Conservation (phyloP, 2,329 filamentous ascomycete species). For the Trichoderma sp. region DNA sequence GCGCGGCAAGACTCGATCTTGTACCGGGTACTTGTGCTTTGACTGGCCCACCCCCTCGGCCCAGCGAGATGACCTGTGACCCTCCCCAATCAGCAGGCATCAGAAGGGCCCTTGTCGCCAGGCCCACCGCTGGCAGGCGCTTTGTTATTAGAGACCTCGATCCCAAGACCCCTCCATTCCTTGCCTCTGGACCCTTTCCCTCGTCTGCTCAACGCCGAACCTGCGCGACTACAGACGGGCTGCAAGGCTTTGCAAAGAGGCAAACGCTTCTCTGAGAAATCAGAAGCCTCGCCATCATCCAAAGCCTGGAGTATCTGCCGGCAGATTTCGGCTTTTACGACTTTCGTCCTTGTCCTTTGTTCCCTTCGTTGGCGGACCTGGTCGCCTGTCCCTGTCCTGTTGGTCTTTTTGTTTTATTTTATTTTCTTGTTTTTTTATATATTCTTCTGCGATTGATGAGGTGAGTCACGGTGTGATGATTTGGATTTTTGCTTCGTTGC, state of each 20-base stretch:
- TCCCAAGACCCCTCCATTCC: slow-evolving; percentile 21
- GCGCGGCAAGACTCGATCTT: slow-evolving; percentile 15
- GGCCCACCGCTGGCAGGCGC: slow-evolving; percentile 13
- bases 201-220: slow-evolving; percentile 19
- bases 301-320: slow-evolving; percentile 4
- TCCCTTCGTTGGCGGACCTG: not conserved
- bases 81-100: slow-evolving; percentile 20
- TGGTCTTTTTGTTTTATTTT: not conserved
- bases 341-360: not conserved
- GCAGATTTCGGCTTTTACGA: slow-evolving; percentile 17
- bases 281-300: slow-evolving; percentile 1
- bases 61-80: slow-evolving; percentile 16
- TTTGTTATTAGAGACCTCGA: slow-evolving; percentile 21
- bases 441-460: not conserved
- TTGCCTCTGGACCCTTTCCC: slow-evolving; percentile 20
- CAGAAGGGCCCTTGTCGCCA: slow-evolving; percentile 12
- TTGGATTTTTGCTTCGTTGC: slow-evolving; percentile 2
- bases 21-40: not conserved
- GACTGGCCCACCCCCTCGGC: not conserved
- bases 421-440: not conserved
- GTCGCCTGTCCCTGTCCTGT: not conserved
- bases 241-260: slow-evolving; percentile 17
- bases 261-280: not conserved
- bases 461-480: slow-evolving; percentile 17
- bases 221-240: slow-evolving; percentile 16